Evolutionary conservation across 2,329 filamentous ascomycete species (phyloP).

Genomic region (Neofusicoccum laricinum): DNA sequence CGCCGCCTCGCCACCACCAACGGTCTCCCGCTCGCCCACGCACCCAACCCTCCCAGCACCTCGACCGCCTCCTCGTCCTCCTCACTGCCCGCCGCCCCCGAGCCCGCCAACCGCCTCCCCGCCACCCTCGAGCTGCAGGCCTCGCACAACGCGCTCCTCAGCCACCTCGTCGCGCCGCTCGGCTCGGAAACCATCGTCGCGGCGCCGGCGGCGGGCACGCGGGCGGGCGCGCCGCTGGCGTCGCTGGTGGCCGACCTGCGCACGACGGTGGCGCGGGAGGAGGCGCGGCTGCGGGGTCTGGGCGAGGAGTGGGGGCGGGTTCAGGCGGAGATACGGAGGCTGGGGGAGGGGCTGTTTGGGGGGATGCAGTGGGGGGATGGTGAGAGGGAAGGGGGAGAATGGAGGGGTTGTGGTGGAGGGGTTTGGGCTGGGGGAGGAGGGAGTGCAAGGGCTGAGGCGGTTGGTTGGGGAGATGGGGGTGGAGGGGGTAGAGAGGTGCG

Average conservation of each 20-base stretch:
- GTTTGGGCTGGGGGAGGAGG: slow-evolving; percentile 17
- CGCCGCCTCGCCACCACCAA: slow-evolving; percentile 12
- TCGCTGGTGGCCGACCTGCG: slow-evolving; percentile 25
- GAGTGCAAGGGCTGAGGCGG: slow-evolving; percentile 21
- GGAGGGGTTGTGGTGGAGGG: not conserved
- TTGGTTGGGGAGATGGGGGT: slow-evolving; percentile 22
- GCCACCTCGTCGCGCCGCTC: slow-evolving; percentile 24
- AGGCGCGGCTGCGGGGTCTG: slow-evolving; percentile 22
- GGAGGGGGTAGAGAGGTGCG: slow-evolving; percentile 18
- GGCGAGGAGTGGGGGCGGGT: slow-evolving; percentile 27
- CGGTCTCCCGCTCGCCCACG: not conserved
- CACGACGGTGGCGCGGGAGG: slow-evolving; percentile 22
- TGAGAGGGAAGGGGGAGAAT: not conserved
- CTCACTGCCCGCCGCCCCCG: slow-evolving; percentile 20
- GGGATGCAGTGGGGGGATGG: not conserved
- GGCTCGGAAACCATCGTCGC: slow-evolving; percentile 20
- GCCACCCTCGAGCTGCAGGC: slow-evolving; percentile 21
- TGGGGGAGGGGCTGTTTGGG: not conserved
- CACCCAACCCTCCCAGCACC: slow-evolving; percentile 21
- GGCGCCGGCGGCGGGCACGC: slow-evolving; percentile 18
- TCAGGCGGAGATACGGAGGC: slow-evolving; percentile 27
- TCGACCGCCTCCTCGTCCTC: slow-evolving; percentile 26
- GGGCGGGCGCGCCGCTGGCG: slow-evolving; percentile 18
- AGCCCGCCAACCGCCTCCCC: slow-evolving; percentile 15
- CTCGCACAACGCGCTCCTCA: slow-evolving; percentile 22